Evolutionary conservation across 1,284 basidiomycete species (phyloP).

Genomic region (Cutaneotrichosporon cavernicola): DNA sequence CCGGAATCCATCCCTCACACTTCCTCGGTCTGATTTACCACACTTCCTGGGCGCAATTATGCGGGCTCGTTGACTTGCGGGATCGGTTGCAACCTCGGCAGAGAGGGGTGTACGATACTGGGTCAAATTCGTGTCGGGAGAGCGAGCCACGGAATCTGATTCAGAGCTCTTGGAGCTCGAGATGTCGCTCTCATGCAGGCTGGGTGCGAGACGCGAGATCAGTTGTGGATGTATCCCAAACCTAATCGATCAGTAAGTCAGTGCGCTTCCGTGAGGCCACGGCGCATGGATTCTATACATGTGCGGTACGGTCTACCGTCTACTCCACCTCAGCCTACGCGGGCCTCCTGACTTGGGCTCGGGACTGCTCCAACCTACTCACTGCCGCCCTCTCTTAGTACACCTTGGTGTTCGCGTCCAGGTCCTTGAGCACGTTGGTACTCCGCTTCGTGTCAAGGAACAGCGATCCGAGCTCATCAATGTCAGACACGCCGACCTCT

Average conservation of each 20-base stretch:
- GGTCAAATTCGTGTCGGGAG: too few species aligned
- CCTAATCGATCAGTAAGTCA: neutral
- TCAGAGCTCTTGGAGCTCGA: too few species aligned
- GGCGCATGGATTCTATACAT: neutral
- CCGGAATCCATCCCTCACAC: too few species aligned
- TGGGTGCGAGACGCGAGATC: too few species aligned
- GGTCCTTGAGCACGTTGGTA: slow-evolving; percentile 42
- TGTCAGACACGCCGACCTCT: slow-evolving; percentile 81
- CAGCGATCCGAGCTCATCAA: slow-evolving; percentile 85
- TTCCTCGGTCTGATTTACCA: too few species aligned
- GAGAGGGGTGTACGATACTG: too few species aligned
- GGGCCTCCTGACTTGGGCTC: neutral
- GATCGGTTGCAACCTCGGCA: too few species aligned
- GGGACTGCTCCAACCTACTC: neutral
- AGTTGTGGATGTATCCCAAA: too few species aligned
- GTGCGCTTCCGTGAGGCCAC: neutral
- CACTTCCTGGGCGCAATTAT: too few species aligned
- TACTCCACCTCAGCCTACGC: neutral
- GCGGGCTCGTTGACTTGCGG: too few species aligned
- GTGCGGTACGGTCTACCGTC: neutral
- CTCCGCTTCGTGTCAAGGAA: slow-evolving; percentile 84
- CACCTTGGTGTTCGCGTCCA: slow-evolving; percentile 34
- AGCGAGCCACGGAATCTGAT: too few species aligned
- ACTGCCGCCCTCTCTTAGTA: slow-evolving; percentile 24
- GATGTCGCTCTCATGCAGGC: too few species aligned